Evolutionary conservation across 495 filamentous ascomycete genomes (phyloP).

Genomic region (Venustampulla echinocandica): DNA sequence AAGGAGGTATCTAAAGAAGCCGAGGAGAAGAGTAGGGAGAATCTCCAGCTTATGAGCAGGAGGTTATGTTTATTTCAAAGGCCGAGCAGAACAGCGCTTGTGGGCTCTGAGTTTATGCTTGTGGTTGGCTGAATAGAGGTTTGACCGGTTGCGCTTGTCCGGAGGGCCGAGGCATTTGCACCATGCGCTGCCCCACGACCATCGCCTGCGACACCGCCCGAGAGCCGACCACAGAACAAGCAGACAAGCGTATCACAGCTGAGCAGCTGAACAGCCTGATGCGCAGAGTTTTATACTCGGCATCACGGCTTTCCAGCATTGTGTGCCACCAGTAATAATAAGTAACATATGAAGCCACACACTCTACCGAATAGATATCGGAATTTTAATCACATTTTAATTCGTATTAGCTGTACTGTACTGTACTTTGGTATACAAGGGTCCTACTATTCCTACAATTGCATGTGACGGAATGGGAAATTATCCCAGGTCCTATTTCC

Average conservation of each 20-base stretch:
- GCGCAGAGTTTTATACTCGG: neutral
- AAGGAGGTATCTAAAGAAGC: conserved; percentile 19
- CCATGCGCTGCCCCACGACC: neutral
- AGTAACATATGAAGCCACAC: too few relatives aligned
- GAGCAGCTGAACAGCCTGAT: neutral
- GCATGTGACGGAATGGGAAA: too few relatives aligned
- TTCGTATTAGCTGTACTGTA: too few relatives aligned
- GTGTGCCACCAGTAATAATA: too few relatives aligned
- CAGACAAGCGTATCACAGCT: neutral
- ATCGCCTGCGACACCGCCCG: neutral
- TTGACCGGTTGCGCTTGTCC: conserved; percentile 1
- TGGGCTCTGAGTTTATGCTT: neutral
- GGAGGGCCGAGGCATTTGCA: conserved; percentile 5
- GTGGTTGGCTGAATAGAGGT: conserved; percentile 9
- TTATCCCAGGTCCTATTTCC: too few relatives aligned
- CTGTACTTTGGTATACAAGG: too few relatives aligned
- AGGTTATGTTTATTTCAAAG: conserved; percentile 14
- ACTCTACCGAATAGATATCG: too few relatives aligned
- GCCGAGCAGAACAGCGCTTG: neutral
- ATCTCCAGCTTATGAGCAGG: neutral
- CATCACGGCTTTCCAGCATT: too few relatives aligned
- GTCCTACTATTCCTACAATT: too few relatives aligned
- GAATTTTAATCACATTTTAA: too few relatives aligned
- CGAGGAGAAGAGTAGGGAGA: conserved; percentile 10
- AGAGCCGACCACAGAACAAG: neutral